These are phyloP conservation scores for Rhinocladiella similis DNA, from an alignment of 2,329 filamentous ascomycete species.

Conservation along the genomic window DNA sequence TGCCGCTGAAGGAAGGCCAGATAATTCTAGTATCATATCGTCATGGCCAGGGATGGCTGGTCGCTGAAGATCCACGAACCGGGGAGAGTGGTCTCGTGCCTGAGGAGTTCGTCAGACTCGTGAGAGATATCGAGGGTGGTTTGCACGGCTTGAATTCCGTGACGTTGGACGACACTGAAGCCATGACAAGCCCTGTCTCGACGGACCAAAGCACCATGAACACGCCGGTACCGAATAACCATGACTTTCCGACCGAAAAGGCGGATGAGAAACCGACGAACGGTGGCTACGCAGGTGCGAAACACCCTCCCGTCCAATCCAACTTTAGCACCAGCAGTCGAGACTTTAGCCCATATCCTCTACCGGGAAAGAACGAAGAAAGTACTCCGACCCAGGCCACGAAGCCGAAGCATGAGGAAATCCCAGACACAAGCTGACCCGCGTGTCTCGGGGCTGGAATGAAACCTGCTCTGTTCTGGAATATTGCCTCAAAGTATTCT, in stretches of 20 bases:
- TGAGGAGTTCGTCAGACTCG: conserved; percentile 89
- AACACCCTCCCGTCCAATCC: conserved; percentile 49
- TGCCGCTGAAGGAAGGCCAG: conserved; percentile 89
- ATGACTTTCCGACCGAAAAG: conserved; percentile 19
- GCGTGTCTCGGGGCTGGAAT: not conserved
- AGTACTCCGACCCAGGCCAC: not conserved
- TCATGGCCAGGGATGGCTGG: conserved; percentile 95
- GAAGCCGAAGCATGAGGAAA: not conserved
- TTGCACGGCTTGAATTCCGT: conserved; percentile 71
- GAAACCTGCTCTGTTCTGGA: not conserved
- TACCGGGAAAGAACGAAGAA: conserved; percentile 18
- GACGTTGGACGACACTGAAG: conserved; percentile 44
- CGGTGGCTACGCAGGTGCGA: conserved; percentile 26
- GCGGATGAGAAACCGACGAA: conserved; percentile 19
- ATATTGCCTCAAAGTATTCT: conserved; percentile 12
- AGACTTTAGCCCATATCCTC: conserved; percentile 39
- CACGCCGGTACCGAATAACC: conserved; percentile 22
- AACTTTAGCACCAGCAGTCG: conserved; percentile 54
- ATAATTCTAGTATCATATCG: conserved; percentile 96
- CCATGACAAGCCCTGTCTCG: conserved; percentile 59
- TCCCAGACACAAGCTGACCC: not conserved
- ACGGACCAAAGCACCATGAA: conserved; percentile 34
- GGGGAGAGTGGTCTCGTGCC: conserved; percentile 92
- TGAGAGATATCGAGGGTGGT: conserved; percentile 91
- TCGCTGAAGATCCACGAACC: conserved; percentile 92